These are phyloP conservation scores for Lophiotrema nucula DNA, from an alignment of 495 filamentous ascomycete genomes.

Conservation along the genomic window DNA sequence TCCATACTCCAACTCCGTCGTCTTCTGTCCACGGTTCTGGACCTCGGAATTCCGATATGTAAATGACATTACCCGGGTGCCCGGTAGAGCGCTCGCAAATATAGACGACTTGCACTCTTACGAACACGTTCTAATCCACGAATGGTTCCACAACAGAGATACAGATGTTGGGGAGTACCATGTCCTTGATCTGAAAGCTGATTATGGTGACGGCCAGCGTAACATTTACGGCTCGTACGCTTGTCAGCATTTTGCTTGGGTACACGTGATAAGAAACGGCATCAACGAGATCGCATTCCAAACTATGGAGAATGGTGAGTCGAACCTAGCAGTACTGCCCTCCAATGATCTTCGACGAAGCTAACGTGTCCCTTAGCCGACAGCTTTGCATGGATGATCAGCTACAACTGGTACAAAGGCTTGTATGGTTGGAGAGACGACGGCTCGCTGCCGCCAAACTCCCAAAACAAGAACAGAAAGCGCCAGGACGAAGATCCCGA, in stretches of 20 bases:
- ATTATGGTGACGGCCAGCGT: not conserved
- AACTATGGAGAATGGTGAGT: not conserved
- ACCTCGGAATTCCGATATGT: no score
- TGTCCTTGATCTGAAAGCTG: not conserved
- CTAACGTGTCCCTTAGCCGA: no score
- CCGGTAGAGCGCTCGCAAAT: no score
- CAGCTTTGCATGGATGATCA: conserved; percentile 1
- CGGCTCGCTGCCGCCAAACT: no score
- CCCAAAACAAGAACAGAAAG: not conserved
- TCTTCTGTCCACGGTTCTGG: no score
- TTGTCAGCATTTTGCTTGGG: not conserved
- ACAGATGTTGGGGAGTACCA: not conserved
- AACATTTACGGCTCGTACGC: not conserved
- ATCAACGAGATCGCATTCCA: not conserved
- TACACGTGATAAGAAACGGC: not conserved
- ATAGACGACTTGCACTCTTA: no score
- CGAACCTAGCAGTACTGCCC: no score
- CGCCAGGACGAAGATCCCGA: not conserved
- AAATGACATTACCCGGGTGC: no score
- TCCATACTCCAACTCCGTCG: no score
- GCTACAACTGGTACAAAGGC: not conserved
- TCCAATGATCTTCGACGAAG: no score
- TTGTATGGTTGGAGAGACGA: not conserved
- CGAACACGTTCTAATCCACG: not conserved
- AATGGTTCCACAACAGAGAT: not conserved